Conservation (phyloP, 352 stramenopile species). For the Phytopythium ostracodes region DNA sequence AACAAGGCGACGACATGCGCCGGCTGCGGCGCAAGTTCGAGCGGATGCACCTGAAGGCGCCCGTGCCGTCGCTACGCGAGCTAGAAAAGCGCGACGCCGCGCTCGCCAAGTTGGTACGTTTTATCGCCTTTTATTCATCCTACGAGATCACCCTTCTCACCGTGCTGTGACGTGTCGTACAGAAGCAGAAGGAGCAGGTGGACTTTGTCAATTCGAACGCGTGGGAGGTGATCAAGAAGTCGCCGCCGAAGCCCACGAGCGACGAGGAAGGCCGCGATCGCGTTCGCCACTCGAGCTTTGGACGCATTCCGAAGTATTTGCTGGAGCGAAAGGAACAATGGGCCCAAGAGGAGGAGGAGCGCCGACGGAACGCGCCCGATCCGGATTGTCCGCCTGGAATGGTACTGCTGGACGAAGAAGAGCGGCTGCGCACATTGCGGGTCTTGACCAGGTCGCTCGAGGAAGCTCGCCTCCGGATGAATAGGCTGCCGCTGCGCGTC, state of each 20-base stretch:
- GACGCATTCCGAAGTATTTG: conserved; percentile 66
- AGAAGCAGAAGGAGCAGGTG: conserved; percentile 54
- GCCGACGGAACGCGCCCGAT: conserved; percentile 62
- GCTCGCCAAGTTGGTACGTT: conserved; percentile 26
- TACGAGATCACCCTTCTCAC: background rate
- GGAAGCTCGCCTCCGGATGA: conserved; percentile 64
- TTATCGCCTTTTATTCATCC: background rate
- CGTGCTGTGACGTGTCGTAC: conserved; percentile 1
- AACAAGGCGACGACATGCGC: conserved; percentile 2
- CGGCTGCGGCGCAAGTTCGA: conserved; percentile 3
- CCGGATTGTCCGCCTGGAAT: conserved; percentile 86
- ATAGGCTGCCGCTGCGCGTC: conserved; percentile 74
- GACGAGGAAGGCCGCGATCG: conserved; percentile 11
- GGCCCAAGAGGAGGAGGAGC: conserved; percentile 81
- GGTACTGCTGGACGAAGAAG: conserved; percentile 76
- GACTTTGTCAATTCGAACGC: conserved; percentile 74
- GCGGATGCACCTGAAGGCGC: conserved; percentile 28
- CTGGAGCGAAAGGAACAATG: conserved; percentile 75
- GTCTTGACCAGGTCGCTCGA: conserved; percentile 63
- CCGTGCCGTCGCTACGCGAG: conserved; percentile 46
- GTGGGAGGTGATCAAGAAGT: conserved; percentile 70
- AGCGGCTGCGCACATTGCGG: conserved; percentile 61
- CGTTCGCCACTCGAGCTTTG: conserved; percentile 34
- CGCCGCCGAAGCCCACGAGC: conserved; percentile 18
- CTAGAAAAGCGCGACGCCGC: conserved; percentile 38